A percentile compares a stretch with the other conserved stretches of the same genome.
phyloP scores from a whole-genome alignment of 345 rosid species.

The Pugionium cornutum region DNA sequence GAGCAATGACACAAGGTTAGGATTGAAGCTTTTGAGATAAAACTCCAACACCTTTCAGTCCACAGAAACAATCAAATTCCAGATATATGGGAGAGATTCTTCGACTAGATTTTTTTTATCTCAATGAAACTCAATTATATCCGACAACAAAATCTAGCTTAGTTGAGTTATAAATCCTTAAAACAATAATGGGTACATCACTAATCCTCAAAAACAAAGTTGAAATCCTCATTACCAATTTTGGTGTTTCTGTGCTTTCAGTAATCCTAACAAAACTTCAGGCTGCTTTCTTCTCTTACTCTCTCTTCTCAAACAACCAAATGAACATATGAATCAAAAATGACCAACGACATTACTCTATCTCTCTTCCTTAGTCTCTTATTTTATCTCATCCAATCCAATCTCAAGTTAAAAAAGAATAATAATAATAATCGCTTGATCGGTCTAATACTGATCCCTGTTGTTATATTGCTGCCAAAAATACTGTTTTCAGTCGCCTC shows the following conservation, averaged over 20 bases:
- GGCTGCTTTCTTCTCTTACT: conserved; percentile 26
- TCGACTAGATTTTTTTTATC: background rate
- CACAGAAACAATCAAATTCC: conserved; percentile 26
- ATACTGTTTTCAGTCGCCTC: conserved; percentile 20
- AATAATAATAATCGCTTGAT: conserved; percentile 13
- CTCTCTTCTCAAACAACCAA: conserved; percentile 31
- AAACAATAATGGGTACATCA: conserved; percentile 22
- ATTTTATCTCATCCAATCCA: conserved; percentile 22
- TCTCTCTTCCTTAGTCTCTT: conserved; percentile 24
- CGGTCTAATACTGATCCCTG: conserved; percentile 14
- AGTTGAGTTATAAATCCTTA: background rate
- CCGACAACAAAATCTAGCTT: background rate
- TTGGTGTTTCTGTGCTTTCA: conserved; percentile 15
- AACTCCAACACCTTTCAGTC: conserved; percentile 29
- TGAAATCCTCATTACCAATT: conserved; percentile 21
- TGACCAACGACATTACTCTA: conserved; percentile 34
- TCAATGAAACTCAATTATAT: background rate
- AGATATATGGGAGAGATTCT: conserved; percentile 17
- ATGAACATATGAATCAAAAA: conserved; percentile 36
- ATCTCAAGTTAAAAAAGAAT: conserved; percentile 25
- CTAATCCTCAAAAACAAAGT: conserved; percentile 26
- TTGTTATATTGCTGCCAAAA: conserved; percentile 12
- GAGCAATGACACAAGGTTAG: conserved; percentile 27
- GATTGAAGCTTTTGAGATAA: conserved; percentile 24
- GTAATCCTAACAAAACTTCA: conserved; percentile 41